Evolutionary conservation across 331 rosid species (phyloP), one percentile per base, ranked within the genome.

Genomic region (Saraca asoca): DNA sequence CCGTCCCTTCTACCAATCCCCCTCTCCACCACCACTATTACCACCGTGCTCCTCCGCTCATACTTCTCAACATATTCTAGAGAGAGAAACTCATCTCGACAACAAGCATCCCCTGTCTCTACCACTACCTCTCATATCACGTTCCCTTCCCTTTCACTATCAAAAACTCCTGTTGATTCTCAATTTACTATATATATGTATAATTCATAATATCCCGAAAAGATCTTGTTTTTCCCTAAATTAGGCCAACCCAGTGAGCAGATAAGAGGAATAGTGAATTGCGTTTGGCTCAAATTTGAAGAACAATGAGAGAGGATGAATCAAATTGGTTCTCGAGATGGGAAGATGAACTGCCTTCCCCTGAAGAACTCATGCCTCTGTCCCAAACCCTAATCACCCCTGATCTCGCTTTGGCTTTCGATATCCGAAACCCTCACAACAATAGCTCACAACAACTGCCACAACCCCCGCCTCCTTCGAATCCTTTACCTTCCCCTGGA

Each of bases 371-470:
- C 68, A 93, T 90, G 88, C 96, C 97, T 7, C 75, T 93, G 15
- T 84, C 97, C 37, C 98, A 90, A 83, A 85, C 98, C 96, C 97
- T 93, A 76, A 93, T 93, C 43, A 85, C 97, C 2, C 95, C 87
- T 58, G 95, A 93, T 90, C 98, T 93, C 5, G 98, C 98, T 69
- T 7, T 93, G 19, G 97, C 97, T 43, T 93, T 93, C n/a, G 95
- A 90, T 63, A 90, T 93, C 81, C 51, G 82, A 64, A 87, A 75
- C 59, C 79, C 87, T 0, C 76, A 57, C 68, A 45, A 45, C 50
- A 63, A 64, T 42, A n/a, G 39, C 69, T 76, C 74, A 24, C 84
- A 45, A 9, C 72, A 46, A 9, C 42, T 71, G 72, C 79, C 24
- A 15, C 80, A 46, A 58, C 80, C 15, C 0, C 46, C 70, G 49